phyloP scores from a whole-genome alignment of 106 monocot genomes.

The Allium sativum region DNA sequence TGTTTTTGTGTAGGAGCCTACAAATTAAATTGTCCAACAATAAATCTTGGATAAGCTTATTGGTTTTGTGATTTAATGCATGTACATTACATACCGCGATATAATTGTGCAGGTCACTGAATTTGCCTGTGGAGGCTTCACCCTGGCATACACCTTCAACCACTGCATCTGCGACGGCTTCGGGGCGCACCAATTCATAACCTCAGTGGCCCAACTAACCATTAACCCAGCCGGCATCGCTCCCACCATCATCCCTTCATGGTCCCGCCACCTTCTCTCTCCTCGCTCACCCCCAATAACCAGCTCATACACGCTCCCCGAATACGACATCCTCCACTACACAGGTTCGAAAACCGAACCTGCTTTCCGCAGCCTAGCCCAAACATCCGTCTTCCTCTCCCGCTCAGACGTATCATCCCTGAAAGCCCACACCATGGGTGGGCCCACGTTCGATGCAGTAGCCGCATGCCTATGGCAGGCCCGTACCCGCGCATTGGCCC shows the following conservation, averaged over 20 bases:
- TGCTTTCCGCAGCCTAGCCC: constrained; percentile 1
- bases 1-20: too few relatives aligned
- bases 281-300: constrained; percentile 4
- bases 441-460: constrained; percentile 6
- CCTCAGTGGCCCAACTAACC: constrained; percentile 4
- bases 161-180: constrained; percentile 12
- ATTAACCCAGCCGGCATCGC: background rate
- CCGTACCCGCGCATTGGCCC: background rate
- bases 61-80: too few relatives aligned
- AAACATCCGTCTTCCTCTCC: constrained; percentile 8
- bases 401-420: constrained; percentile 8
- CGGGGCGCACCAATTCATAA: constrained; percentile 8
- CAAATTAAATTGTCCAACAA: too few relatives aligned
- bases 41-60: too few relatives aligned
- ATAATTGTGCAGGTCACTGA: constrained; percentile 10
- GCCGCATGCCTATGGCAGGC: constrained; percentile 9
- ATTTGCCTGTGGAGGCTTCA: constrained; percentile 7
- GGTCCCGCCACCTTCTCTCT: constrained; percentile 7
- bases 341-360: background rate
- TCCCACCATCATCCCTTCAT: background rate
- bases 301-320: constrained; percentile 5
- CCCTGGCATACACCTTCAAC: constrained; percentile 13
- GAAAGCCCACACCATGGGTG: background rate
- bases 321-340: background rate
- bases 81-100: too few relatives aligned